Evolutionary conservation across 352 stramenopile species (phyloP).

Genomic region (Globisporangium barbulae): DNA sequence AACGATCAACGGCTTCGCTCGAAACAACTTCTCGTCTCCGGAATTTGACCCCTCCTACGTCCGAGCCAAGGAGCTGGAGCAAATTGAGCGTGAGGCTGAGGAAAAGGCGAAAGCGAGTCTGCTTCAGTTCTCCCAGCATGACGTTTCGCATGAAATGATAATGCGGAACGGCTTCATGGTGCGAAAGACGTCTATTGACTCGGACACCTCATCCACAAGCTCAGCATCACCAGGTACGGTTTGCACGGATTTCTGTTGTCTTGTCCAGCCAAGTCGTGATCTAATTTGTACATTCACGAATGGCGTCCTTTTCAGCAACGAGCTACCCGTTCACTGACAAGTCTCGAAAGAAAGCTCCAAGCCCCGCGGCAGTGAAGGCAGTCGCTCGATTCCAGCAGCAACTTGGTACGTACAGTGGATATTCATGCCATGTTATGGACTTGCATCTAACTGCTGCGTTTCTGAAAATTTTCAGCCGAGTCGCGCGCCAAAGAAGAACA

Average conservation of each 20-base stretch:
- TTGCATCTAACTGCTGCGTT: neutral
- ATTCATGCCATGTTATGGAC: neutral
- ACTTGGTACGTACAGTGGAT: conserved; percentile 29
- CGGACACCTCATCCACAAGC: conserved; percentile 13
- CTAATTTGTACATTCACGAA: conserved; percentile 1
- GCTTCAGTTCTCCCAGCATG: conserved; percentile 51
- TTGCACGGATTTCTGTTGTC: neutral
- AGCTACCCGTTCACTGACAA: conserved; percentile 67
- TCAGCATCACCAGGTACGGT: conserved; percentile 16
- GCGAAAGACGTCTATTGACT: conserved; percentile 26
- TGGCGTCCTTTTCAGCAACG: conserved; percentile 25
- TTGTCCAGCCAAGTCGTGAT: neutral
- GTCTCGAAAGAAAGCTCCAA: conserved; percentile 37
- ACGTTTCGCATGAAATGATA: conserved; percentile 49
- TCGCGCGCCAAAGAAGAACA: conserved; percentile 30
- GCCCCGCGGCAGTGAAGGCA: conserved; percentile 39
- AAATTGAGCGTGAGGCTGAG: conserved; percentile 48
- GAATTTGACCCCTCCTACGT: conserved; percentile 55
- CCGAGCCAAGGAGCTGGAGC: conserved; percentile 46
- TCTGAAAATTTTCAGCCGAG: conserved; percentile 20
- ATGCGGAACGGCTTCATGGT: conserved; percentile 66
- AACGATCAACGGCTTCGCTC: conserved; percentile 33
- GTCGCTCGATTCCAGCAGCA: conserved; percentile 57
- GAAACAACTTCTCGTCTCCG: conserved; percentile 48
- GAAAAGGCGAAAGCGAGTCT: conserved; percentile 54